Base-by-base conservation (phyloP, 768 basidiomycete genomes). In the Agrocybe praecox region DNA sequence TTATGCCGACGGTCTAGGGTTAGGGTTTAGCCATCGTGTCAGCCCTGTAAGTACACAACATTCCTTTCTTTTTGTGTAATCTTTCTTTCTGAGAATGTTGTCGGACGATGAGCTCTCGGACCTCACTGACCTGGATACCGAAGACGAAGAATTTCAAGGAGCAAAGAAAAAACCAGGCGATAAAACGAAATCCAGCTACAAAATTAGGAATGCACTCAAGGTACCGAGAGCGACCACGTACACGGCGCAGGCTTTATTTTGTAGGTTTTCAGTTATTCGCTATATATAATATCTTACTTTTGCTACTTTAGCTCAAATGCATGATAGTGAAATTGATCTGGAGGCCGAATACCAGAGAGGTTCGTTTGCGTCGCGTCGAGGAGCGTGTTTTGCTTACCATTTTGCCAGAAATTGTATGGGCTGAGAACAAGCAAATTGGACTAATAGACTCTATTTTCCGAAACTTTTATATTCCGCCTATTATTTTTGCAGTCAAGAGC, bases 311-410 rank as follows among this genome's bases (percentile, higher is more conserved):
- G 89, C 89, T 52, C 87, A 90, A 68, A 81, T 91, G 32, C 69
- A 79, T 49, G 74, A 70, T n/a, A 73, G 74, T 2, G 87, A 89
- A 52, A 88, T 93, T 49, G 76, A 89, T 63, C 70, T 91, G 8
- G 84, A 90, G 43, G 87, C 90, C 0, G 91, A 90, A 36, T 92
- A 92, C 65, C 90, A 92, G 65, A 82, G 90, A 65, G 90, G 87
- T 86, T 52, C 15, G 69, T 6, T 33, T 32, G 9, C n/a, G 43
- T 54, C 7, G 46, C 10, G 19, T 19, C 32, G 42, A 7, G 10
- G 18, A 40, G 18, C 19, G 43, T n/a, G 17, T n/a, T 22, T 42
- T 8, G 54, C 29, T 19, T 43, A 26, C 15, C 7, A 40, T 17
- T 11, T 43, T 56, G 14, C 10, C 49, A 90, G 90, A 86, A 46